Conservation (phyloP, 2,329 filamentous ascomycete species). For the Colletotrichum plurivorum region DNA sequence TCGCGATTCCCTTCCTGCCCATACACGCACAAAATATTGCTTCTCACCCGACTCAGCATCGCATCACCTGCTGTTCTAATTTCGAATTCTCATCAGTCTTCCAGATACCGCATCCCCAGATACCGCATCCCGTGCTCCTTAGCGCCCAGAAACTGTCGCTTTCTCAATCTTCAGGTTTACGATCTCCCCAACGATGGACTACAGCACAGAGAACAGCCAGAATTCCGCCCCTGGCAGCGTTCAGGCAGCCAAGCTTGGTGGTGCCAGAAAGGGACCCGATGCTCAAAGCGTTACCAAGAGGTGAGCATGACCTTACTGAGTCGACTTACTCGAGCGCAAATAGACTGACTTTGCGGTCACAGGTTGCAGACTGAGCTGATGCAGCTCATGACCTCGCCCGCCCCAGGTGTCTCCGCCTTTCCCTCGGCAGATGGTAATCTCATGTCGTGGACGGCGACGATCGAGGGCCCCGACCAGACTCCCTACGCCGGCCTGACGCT, state of each 20-base stretch:
- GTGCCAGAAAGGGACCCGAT: slow-evolving; percentile 71
- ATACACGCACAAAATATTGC: slow-evolving; percentile 11
- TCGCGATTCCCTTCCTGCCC: slow-evolving; percentile 3
- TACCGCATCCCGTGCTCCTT: slow-evolving; percentile 1
- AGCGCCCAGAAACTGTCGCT: slow-evolving; percentile 3
- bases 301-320: slow-evolving; percentile 59
- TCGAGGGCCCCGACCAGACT: slow-evolving; percentile 90
- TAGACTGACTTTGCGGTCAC: slow-evolving; percentile 32
- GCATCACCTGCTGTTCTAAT: slow-evolving; percentile 17
- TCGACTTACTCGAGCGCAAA: neutral
- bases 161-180: neutral
- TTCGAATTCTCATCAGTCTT: neutral
- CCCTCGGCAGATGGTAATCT: slow-evolving; percentile 91
- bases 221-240: slow-evolving; percentile 76
- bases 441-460: slow-evolving; percentile 93
- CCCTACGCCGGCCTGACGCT: slow-evolving; percentile 90
- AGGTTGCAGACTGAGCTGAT: slow-evolving; percentile 98
- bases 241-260: slow-evolving; percentile 73
- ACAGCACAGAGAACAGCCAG: slow-evolving; percentile 70
- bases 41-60: slow-evolving; percentile 6
- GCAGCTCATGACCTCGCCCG: slow-evolving; percentile 96
- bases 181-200: slow-evolving; percentile 53
- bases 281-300: slow-evolving; percentile 84
- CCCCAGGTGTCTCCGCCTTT: slow-evolving; percentile 95
- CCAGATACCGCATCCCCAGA: slow-evolving; percentile 15